These are phyloP conservation scores for Termitomyces bulborhizus DNA, from an alignment of 768 basidiomycete species.

Conservation along the genomic window DNA sequence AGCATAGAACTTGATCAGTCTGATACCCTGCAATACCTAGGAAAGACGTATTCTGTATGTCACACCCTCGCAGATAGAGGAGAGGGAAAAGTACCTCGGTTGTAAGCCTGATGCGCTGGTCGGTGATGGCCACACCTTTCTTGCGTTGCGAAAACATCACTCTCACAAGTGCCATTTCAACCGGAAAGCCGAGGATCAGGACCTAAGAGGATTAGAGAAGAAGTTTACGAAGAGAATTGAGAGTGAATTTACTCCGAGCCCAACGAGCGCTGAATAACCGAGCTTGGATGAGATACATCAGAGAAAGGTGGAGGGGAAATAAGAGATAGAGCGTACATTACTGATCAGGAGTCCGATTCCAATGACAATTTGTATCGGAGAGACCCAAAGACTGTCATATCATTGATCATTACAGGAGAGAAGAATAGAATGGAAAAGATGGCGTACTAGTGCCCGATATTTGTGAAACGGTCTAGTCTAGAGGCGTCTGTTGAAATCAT, in stretches of 20 bases:
- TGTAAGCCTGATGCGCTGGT: slow-evolving; percentile 43
- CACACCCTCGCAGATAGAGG: neutral
- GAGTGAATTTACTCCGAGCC: slow-evolving; percentile 29
- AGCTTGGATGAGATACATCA: slow-evolving; percentile 20
- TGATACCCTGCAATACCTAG: slow-evolving; percentile 58
- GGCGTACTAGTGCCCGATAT: slow-evolving; percentile 21
- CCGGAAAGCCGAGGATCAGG: slow-evolving; percentile 40
- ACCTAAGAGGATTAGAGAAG: slow-evolving; percentile 23
- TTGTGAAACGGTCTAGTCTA: slow-evolving; percentile 31
- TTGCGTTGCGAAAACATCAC: slow-evolving; percentile 37
- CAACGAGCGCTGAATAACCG: slow-evolving; percentile 52
- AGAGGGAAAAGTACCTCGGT: slow-evolving; percentile 31
- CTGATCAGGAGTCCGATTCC: slow-evolving; percentile 45
- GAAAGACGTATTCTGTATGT: neutral
- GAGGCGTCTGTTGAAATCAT: slow-evolving; percentile 42
- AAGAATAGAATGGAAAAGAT: neutral
- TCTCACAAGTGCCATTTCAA: slow-evolving; percentile 36
- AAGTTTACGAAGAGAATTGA: slow-evolving; percentile 4
- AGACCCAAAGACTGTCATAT: slow-evolving; percentile 23
- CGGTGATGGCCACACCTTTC: slow-evolving; percentile 45
- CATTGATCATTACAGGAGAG: neutral
- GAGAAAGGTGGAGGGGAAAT: neutral
- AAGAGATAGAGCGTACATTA: slow-evolving; percentile 24
- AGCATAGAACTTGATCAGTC: slow-evolving; percentile 57
- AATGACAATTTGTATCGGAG: slow-evolving; percentile 37